These are phyloP conservation scores for Rhizopogon vesiculosus DNA, from an alignment of 768 basidiomycete genomes.

Conservation along the genomic window DNA sequence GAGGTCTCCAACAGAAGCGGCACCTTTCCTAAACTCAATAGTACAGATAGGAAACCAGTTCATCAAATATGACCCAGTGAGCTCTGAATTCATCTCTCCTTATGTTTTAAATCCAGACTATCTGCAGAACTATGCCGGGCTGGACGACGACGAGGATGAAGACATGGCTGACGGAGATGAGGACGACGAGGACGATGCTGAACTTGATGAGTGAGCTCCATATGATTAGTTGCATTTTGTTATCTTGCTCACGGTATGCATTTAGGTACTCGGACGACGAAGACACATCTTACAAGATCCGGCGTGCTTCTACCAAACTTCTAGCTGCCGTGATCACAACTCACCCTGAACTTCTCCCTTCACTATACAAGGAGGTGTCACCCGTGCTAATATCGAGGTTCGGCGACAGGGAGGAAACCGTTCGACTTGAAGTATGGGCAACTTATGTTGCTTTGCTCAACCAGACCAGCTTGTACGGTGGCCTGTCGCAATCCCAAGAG, in stretches of 20 bases:
- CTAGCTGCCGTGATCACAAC: constrained; percentile 83
- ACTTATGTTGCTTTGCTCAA: constrained; percentile 79
- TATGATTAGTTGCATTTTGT: not conserved
- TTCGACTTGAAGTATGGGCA: constrained; percentile 87
- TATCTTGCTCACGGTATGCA: not conserved
- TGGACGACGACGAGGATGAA: constrained; percentile 59
- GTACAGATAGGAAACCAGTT: constrained; percentile 67
- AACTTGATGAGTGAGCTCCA: constrained; percentile 65
- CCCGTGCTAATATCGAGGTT: constrained; percentile 89
- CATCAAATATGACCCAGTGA: constrained; percentile 92
- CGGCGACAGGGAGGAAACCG: constrained; percentile 92
- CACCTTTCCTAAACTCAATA: constrained; percentile 64
- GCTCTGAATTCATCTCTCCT: not conserved
- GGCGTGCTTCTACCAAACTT: constrained; percentile 89
- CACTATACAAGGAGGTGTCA: constrained; percentile 80
- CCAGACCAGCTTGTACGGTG: constrained; percentile 81
- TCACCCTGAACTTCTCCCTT: constrained; percentile 77
- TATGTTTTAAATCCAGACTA: constrained; percentile 4
- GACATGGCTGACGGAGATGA: constrained; percentile 53
- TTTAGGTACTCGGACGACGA: constrained; percentile 94
- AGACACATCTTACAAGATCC: constrained; percentile 96
- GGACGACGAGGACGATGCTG: constrained; percentile 78
- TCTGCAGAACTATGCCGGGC: constrained; percentile 73
- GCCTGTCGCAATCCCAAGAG: constrained; percentile 48
- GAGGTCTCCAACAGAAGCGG: constrained; percentile 79